Base-by-base conservation (phyloP, 2,329 filamentous ascomycete genomes). In the Neurospora sp. region DNA sequence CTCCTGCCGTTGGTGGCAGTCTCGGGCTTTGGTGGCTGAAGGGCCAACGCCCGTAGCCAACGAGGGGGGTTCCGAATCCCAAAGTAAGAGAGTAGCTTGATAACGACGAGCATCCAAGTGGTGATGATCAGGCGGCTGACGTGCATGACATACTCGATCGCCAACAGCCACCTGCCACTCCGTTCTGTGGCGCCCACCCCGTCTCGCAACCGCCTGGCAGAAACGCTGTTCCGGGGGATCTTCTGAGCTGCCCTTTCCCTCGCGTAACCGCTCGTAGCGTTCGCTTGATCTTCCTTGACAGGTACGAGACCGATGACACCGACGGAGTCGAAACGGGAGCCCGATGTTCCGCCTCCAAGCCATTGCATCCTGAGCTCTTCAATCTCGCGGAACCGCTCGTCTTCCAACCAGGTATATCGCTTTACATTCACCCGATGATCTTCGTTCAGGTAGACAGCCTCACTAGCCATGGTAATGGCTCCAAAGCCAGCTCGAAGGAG, bases 361-460 rank as follows among this genome's bases (percentile, higher is more conserved):
- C 83, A 85, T 67, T 86, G 83, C 75, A 83, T 83, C 43, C 83
- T 82, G 43, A 87, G 74, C 70, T 85, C 82, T 74, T 96, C 89
- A 3, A 97, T 83, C 76, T 98, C 93, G 65, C 89, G 86, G 10
- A 95, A 84, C 6, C 94, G 87, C 74, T 97, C 92, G 75, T 95
- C 92, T 77, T 99, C 96, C 3, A 98, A 83, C 95, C 96, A 99
- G 0, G 96, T 97, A 80, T 89, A 89, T 41, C 86, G 83, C 73
- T 89, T 89, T 2, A 97, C 83, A 71, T 88, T 89, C 68, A 98
- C 88, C 1, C 86, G 86, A 52, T 88, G 88, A 66, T 95, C 95
- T 79, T 98, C 95, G 72, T 97, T 97, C 11, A 99, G 83, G 77
- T 97, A 98, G 0, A 98, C 96, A 3, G 95, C 95, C 79, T 98